Evolutionary conservation across 805 yeast genomes (phyloP).

Genomic region (Cyberlindnera suaveolens): DNA sequence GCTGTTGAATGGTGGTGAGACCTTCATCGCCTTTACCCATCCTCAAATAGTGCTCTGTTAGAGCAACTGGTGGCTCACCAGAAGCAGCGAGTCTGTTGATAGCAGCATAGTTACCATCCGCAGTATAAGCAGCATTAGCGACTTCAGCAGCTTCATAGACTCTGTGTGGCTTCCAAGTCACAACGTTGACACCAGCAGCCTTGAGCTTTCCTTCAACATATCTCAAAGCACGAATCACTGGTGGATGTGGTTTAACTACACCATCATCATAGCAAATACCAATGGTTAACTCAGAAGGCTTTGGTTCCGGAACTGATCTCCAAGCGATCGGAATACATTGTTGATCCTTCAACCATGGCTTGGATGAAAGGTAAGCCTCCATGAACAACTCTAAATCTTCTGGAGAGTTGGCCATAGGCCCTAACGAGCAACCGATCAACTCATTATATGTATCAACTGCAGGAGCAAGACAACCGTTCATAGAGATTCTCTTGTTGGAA

Average conservation of each 20-base stretch:
- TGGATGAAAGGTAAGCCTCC: conserved; percentile 40
- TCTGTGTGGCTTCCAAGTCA: conserved; percentile 52
- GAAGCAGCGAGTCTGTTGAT: conserved; percentile 44
- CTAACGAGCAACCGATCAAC: conserved; percentile 57
- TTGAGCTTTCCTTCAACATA: conserved; percentile 46
- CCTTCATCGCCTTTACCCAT: conserved; percentile 51
- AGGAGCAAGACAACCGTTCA: conserved; percentile 14
- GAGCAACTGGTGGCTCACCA: conserved; percentile 64
- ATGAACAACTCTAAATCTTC: conserved; percentile 67
- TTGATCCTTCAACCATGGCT: conserved; percentile 53
- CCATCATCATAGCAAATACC: conserved; percentile 64
- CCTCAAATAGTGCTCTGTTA: conserved; percentile 56
- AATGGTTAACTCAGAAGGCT: conserved; percentile 43
- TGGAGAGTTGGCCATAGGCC: conserved; percentile 59
- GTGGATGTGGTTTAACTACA: conserved; percentile 61
- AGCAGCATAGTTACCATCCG: conserved; percentile 64
- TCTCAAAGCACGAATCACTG: conserved; percentile 51
- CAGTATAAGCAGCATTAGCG: conserved; percentile 46
- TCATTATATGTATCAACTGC: conserved; percentile 31
- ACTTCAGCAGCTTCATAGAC: conserved; percentile 54
- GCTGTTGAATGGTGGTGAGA: conserved; percentile 44
- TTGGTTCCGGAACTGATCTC: conserved; percentile 29
- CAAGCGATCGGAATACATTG: conserved; percentile 32
- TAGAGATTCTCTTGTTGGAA: conserved; percentile 46
- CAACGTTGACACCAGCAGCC: conserved; percentile 52